Conservation (phyloP, 306 rosid species). For the Dicorynia guianensis region DNA sequence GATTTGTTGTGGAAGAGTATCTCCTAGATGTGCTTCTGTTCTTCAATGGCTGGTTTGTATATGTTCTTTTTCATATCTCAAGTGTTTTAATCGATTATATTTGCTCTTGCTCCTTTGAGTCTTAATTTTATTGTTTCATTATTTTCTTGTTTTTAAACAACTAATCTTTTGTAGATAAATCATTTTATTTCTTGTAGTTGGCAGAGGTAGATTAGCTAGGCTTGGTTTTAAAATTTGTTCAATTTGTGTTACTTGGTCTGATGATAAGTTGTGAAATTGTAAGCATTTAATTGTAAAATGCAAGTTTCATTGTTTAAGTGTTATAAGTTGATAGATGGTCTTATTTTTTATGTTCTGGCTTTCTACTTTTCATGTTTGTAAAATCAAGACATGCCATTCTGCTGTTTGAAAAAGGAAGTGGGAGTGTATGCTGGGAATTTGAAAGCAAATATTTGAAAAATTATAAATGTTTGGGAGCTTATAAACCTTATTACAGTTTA, state of each 20-base stretch:
- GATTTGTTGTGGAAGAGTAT: conserved; percentile 95
- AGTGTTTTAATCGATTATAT: neutral
- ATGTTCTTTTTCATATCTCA: conserved; percentile 14
- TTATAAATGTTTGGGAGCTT: too few species aligned
- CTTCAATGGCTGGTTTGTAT: conserved; percentile 97
- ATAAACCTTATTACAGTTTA: too few species aligned
- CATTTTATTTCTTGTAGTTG: neutral
- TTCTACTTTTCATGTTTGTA: too few species aligned
- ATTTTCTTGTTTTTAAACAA: neutral
- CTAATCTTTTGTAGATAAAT: neutral
- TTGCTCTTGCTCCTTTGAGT: neutral
- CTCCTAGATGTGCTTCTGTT: conserved; percentile 92
- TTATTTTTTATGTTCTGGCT: too few species aligned
- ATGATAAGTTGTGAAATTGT: neutral
- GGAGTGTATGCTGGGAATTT: too few species aligned
- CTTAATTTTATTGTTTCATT: neutral
- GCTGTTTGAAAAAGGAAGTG: too few species aligned
- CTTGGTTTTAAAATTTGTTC: neutral
- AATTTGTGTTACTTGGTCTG: neutral
- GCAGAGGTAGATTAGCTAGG: conserved; percentile 1
- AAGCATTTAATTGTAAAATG: neutral
- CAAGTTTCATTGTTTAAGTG: neutral
- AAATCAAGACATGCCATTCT: too few species aligned
- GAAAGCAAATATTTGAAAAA: too few species aligned
- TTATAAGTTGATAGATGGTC: too few species aligned